Base-by-base conservation (phyloP, 1,139 yeast species). In the Geotrichum restrictum region DNA sequence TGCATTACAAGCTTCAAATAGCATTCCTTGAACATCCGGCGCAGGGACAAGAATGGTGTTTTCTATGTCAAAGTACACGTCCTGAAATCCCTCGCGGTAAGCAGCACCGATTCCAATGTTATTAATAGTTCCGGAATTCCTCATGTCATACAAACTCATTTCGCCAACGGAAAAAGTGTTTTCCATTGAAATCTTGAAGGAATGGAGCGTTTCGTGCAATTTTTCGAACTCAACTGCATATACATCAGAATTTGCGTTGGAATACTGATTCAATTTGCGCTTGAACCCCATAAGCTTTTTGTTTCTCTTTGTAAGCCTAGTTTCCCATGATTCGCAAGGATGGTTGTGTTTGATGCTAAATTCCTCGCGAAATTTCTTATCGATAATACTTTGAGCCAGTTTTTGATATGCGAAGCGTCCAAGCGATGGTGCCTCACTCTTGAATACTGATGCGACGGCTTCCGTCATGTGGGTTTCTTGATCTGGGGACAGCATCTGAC, bases 301-400 rank as follows among this genome's bases (percentile, higher is more conserved):
- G n/a, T n/a, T n/a, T n/a, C n/a, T n/a, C n/a, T n/a, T n/a, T n/a
- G n/a, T n/a, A n/a, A 49, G 36, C 8, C 52, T 44, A 21, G 44
- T 41, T 24, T 49, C 52, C 52, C 52, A 49, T 14, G 52, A 49
- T 29, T 49, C 52, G 37, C 49, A 38, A 13, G 44, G 33, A 38
- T 49, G 52, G 5, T 31, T 38, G 27, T 49, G 52, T 10, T 39
- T 32, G 4, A 24, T 8, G n/a, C n/a, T n/a, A n/a, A 5, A 34
- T 11, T 16, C 11, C 32, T 21, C 11, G 22, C 33, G 11, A 16
- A n/a, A 5, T 36, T 39, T 13, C 11, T 38, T 14, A 22, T 49
- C 49, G n/a, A 49, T 39, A 14, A 45, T 38, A 10, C 49, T 32
- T 16, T 49, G 52, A 3, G 45, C 52, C 19, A 49, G 36, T 29